Conservation (phyloP, 2,329 filamentous ascomycete species). For the Pyrenochaeta sp. region DNA sequence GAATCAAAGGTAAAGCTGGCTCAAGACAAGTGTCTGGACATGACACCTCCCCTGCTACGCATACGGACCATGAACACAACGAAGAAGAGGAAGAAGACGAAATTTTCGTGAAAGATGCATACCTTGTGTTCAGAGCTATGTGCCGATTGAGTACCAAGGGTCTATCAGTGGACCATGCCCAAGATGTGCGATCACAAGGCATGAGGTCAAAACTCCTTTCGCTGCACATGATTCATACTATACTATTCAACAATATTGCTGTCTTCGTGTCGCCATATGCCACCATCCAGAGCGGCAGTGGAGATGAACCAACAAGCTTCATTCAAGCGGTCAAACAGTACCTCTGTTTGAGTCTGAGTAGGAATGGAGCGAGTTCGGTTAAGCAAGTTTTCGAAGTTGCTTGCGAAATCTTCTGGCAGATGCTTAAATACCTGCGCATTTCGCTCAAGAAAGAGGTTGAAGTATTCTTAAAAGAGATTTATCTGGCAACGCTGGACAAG, state of each 20-base stretch:
- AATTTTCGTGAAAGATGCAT: conserved; percentile 95
- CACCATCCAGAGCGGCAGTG: conserved; percentile 91
- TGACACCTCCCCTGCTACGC: conserved; percentile 48
- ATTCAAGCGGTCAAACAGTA: conserved; percentile 97
- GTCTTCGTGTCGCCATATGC: conserved; percentile 92
- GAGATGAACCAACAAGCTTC: conserved; percentile 86
- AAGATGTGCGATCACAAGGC: conserved; percentile 89
- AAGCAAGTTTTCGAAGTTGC: conserved; percentile 93
- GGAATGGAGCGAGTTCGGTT: conserved; percentile 93
- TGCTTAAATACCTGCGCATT: conserved; percentile 91
- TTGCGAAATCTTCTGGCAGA: conserved; percentile 97
- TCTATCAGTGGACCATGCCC: conserved; percentile 86
- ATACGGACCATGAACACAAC: conserved; percentile 57
- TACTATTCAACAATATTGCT: conserved; percentile 90
- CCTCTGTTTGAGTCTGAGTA: conserved; percentile 90
- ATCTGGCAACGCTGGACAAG: conserved; percentile 88
- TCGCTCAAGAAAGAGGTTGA: conserved; percentile 99
- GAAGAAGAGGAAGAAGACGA: conserved; percentile 85
- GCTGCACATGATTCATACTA: conserved; percentile 91
- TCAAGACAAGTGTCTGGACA: conserved; percentile 56
- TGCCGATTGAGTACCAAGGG: conserved; percentile 97
- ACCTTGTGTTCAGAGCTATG: conserved; percentile 95
- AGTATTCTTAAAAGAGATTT: conserved; percentile 97
- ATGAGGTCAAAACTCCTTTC: conserved; percentile 98
- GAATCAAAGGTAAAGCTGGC: conserved; percentile 59